Base-by-base conservation (phyloP, 1,284 basidiomycete genomes). In the Malassezia cuniculi region DNA sequence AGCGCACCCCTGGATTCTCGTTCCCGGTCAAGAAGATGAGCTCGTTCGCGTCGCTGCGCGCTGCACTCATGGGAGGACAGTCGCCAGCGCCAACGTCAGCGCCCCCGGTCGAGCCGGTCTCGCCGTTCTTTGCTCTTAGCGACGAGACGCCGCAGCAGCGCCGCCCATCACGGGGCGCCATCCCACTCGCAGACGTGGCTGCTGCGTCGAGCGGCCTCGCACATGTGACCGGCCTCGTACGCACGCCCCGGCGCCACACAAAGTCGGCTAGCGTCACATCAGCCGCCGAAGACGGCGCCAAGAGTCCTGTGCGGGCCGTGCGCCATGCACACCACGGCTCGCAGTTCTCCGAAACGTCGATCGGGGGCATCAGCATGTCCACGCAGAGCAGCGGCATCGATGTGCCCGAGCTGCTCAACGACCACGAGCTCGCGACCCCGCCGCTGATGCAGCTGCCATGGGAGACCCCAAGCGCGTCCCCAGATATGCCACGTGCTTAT, bases 1-100 rank as follows among this genome's bases (percentile, higher is more conserved):
- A 31, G 4, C 32, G 33, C 8, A 24, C 20, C 1, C 27, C 26
- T 5, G 18, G 24, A 4, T 47, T 47, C 27, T 47, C 45, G 25
- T 43, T 41, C 19, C 45, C 45, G 8, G 42, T 45, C 4, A 46
- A 41, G 25, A 47, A 47, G 31, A 17, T 40, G 16, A n/a, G n/a
- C n/a, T 47, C 45, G 17, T 47, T 47, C 33, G 45, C 45, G 26
- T 39, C 36, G 27, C 32, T 47, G 27, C 36, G 37, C 15, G 45
- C 45, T 10, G 45, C 41, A n/a, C 42, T 47, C 35, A 43, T 36
- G 19, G n/a, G n/a, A n/a, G 40, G 45, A 4, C 40, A 47, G 37
- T 17, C 40, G 11, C 10, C 28, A 5, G 21, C 31, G 15, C 29
- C 31, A 5, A 18, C 27, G 19, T 5, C 16, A n/a, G 24, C 19